A percentile compares a stretch with the other conserved stretches of the same genome.
These are phyloP conservation scores for Talaromyces marneffei DNA, from an alignment of 2,329 filamentous ascomycete genomes.

Conservation along the genomic window DNA sequence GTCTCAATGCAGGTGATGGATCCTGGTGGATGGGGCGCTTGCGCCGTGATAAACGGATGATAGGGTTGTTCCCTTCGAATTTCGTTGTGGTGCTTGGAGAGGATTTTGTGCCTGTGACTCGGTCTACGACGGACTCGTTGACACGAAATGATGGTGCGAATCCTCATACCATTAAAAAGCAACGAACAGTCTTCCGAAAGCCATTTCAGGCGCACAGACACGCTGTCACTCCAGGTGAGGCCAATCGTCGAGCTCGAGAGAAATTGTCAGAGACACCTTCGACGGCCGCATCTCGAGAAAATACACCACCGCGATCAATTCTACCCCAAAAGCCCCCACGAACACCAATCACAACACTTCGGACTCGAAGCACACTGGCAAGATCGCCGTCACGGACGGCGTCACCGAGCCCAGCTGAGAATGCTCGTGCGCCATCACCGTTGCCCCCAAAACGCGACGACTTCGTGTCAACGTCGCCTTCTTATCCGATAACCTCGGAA, in stretches of 20 bases:
- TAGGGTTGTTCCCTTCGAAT: slow-evolving; percentile 93
- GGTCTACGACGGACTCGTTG: slow-evolving; percentile 43
- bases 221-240: slow-evolving; percentile 37
- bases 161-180: slow-evolving; percentile 48
- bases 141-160: slow-evolving; percentile 37
- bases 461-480: slow-evolving; percentile 12
- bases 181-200: slow-evolving; percentile 56
- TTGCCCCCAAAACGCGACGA: not conserved
- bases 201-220: slow-evolving; percentile 59
- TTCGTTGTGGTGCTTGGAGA: slow-evolving; percentile 88
- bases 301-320: slow-evolving; percentile 26
- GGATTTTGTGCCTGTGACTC: slow-evolving; percentile 65
- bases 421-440: not conserved
- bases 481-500: slow-evolving; percentile 16
- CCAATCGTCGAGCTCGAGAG: slow-evolving; percentile 30
- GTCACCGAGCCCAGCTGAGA: slow-evolving; percentile 12
- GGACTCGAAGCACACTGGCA: slow-evolving; percentile 32
- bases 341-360: slow-evolving; percentile 33
- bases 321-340: slow-evolving; percentile 29
- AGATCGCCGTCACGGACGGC: slow-evolving; percentile 17
- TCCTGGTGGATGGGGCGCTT: slow-evolving; percentile 97
- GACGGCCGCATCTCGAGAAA: slow-evolving; percentile 32
- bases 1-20: slow-evolving; percentile 92
- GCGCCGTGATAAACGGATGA: slow-evolving; percentile 79
- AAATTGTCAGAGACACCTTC: slow-evolving; percentile 33